These are phyloP conservation scores for Tripterygium wilfordii DNA, from an alignment of 177 flowering plant species.

Conservation along the genomic window DNA sequence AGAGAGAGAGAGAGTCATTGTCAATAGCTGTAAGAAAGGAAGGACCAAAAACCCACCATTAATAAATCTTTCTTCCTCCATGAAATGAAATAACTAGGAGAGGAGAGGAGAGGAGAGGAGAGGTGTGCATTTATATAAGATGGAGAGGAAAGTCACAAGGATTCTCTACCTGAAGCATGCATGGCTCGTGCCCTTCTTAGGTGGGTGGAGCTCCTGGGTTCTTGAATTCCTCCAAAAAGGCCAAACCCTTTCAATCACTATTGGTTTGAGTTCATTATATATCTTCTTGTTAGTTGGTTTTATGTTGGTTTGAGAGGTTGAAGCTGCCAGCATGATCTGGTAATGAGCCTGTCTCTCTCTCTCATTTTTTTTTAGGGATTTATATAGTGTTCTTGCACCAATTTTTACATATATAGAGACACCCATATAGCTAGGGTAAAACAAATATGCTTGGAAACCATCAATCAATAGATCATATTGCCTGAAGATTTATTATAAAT, in stretches of 20 bases:
- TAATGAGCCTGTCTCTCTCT: constrained; percentile 3
- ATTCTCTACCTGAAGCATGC: constrained; percentile 11
- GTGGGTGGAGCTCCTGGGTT: too few species aligned
- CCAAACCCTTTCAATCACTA: too few species aligned
- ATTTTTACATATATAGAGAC: constrained; percentile 1
- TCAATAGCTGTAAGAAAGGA: constrained; percentile 38
- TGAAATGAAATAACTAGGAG: too few species aligned
- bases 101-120: too few species aligned
- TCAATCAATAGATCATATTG: too few species aligned
- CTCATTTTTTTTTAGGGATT: too few species aligned
- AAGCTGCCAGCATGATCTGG: constrained; percentile 94
- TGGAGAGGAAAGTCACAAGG: constrained; percentile 17
- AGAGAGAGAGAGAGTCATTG: constrained; percentile 16
- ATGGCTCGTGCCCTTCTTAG: constrained; percentile 10
- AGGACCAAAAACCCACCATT: constrained; percentile 25
- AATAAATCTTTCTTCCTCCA: constrained; percentile 16
- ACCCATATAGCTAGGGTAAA: too few species aligned
- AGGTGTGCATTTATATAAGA: constrained; percentile 8
- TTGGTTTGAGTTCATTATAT: too few species aligned
- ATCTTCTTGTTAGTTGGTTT: not conserved
- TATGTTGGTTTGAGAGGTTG: constrained; percentile 71
- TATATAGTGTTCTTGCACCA: too few species aligned
- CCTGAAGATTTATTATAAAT: too few species aligned
- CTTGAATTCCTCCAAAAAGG: not conserved
- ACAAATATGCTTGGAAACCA: too few species aligned